These are phyloP conservation scores for Asterochloris sp. DNA, from an alignment of 139 green algal species.

Conservation along the genomic window DNA sequence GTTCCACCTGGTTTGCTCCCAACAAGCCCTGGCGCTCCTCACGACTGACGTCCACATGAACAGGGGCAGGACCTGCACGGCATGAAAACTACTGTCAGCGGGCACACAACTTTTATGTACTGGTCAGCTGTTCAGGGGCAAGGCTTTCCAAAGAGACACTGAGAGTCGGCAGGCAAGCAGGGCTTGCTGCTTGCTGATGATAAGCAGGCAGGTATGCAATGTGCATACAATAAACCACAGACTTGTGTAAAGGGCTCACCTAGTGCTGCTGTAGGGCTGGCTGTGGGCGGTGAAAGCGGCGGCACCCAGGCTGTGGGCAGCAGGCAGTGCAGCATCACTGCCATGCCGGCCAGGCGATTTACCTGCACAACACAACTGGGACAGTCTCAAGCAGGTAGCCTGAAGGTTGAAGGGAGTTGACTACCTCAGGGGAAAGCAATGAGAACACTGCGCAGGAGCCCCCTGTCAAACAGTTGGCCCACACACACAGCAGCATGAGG, in stretches of 20 bases:
- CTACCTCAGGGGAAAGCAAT: background rate
- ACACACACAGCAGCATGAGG: background rate
- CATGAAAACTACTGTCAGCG: too few relatives aligned
- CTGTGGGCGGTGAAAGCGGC: slow-evolving; percentile 41
- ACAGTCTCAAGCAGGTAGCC: too few relatives aligned
- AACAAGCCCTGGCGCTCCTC: slow-evolving; percentile 17
- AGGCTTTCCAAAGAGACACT: too few relatives aligned
- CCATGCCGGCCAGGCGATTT: slow-evolving; percentile 81
- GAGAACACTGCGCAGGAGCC: background rate
- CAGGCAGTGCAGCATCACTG: slow-evolving; percentile 81
- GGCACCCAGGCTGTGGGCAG: slow-evolving; percentile 75
- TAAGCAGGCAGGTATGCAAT: background rate
- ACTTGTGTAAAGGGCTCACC: background rate
- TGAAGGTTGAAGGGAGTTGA: too few relatives aligned
- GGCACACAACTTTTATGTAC: too few relatives aligned
- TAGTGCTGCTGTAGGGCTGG: background rate
- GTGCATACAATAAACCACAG: too few relatives aligned
- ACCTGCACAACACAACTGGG: slow-evolving; percentile 42
- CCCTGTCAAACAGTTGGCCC: background rate
- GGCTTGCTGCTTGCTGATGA: background rate
- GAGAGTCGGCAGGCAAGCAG: background rate
- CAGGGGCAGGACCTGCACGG: slow-evolving; percentile 8
- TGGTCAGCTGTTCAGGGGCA: too few relatives aligned
- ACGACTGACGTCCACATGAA: slow-evolving; percentile 5
- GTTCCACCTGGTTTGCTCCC: background rate